Evolutionary conservation across 306 rosid species (phyloP).

Genomic region (Cucurbita pepo): DNA sequence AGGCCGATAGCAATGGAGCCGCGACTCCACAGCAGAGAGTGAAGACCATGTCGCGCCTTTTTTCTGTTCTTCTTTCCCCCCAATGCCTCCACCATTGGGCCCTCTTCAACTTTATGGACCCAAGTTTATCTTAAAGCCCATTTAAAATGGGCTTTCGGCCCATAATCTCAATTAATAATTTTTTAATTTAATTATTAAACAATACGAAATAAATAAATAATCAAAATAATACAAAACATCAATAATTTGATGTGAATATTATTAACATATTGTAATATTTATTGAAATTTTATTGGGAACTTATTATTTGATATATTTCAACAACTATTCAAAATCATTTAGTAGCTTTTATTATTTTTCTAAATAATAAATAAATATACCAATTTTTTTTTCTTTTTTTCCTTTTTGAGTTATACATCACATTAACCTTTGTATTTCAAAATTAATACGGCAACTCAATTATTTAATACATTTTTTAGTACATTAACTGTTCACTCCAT

Average conservation of each 20-base stretch:
- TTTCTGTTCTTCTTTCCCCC: background rate
- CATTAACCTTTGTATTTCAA: background rate
- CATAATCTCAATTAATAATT: background rate
- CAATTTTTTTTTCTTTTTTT: background rate
- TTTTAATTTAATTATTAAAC: background rate
- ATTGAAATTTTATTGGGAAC: background rate
- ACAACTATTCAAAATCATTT: background rate
- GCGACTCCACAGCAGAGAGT: constrained; percentile 10
- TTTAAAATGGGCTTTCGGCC: background rate
- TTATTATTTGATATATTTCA: background rate
- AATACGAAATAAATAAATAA: background rate
- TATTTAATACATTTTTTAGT: background rate
- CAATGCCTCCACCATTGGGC: background rate
- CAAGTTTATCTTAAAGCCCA: background rate
- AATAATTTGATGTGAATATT: background rate
- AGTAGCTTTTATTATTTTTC: background rate
- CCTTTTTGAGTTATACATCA: background rate
- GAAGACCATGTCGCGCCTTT: constrained; percentile 25
- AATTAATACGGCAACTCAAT: background rate
- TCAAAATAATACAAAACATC: background rate
- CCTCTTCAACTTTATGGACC: background rate
- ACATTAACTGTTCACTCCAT: background rate
- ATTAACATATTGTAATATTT: background rate
- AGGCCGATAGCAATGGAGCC: constrained; percentile 9
- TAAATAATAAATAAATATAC: background rate